Evolutionary conservation across 768 basidiomycete genomes (phyloP).

Genomic region (Boletus subcaerulescens): DNA sequence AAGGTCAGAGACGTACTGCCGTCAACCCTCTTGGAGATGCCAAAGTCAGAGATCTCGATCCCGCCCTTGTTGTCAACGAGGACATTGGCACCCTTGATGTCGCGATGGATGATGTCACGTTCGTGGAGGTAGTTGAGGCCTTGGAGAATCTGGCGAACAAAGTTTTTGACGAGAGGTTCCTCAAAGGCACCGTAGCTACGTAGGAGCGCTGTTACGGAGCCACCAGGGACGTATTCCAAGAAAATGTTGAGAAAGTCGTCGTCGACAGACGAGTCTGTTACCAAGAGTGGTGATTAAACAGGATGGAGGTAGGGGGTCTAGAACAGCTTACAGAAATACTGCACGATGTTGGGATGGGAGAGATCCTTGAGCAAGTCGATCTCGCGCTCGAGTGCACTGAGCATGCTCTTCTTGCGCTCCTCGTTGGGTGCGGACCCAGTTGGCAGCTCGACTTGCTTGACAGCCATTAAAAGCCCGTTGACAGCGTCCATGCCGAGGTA

Average conservation of each 20-base stretch:
- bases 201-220: conserved; percentile 86
- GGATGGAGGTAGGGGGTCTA: background rate
- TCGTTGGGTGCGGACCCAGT: conserved; percentile 82
- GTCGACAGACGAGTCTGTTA: conserved; percentile 87
- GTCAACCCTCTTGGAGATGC: conserved; percentile 96
- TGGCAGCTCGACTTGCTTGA: conserved; percentile 94
- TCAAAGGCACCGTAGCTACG: conserved; percentile 94
- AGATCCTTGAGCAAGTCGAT: conserved; percentile 91
- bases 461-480: conserved; percentile 90
- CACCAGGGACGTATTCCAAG: conserved; percentile 94
- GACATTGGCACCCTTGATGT: conserved; percentile 99
- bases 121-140: conserved; percentile 91
- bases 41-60: conserved; percentile 96
- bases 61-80: conserved; percentile 97
- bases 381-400: conserved; percentile 87
- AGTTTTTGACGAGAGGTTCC: conserved; percentile 87
- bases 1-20: conserved; percentile 63
- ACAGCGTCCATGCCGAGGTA: conserved; percentile 95
- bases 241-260: conserved; percentile 92
- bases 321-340: conserved; percentile 81
- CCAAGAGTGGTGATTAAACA: background rate
- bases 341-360: conserved; percentile 95
- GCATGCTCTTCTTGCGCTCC: conserved; percentile 92
- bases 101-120: conserved; percentile 92
- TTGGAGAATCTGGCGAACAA: conserved; percentile 86